Evolutionary conservation across 139 green algal genomes (phyloP).

Genomic region (Spirogloea muscicola): DNA sequence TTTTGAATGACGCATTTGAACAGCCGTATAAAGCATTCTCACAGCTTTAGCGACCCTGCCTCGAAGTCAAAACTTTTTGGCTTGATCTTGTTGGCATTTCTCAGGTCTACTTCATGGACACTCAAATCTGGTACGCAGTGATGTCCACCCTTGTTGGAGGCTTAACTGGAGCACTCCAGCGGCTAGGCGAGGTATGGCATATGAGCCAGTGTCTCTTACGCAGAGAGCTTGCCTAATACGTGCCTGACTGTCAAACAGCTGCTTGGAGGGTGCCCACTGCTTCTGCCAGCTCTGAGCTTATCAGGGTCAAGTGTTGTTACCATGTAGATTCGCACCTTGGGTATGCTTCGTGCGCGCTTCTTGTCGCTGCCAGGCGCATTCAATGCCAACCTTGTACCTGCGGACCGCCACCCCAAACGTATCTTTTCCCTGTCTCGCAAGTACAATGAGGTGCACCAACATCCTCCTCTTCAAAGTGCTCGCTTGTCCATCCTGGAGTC

Average conservation of each 20-base stretch:
- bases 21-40: no score
- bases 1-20: no score
- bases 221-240: no score
- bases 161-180: conserved; percentile 9
- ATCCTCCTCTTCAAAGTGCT: no score
- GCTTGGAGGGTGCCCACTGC: no score
- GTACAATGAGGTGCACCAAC: conserved; percentile 7
- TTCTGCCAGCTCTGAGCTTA: no score
- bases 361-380: conserved; percentile 9
- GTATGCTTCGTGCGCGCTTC: conserved; percentile 15
- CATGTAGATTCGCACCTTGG: conserved; percentile 2
- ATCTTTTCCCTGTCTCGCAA: neutral
- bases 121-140: conserved; percentile 21
- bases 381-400: conserved; percentile 12
- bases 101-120: conserved; percentile 23
- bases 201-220: no score
- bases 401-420: neutral
- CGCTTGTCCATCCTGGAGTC: no score
- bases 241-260: no score
- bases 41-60: no score
- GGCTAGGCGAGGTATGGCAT: conserved; percentile 17
- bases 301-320: neutral
- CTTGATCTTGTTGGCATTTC: neutral
- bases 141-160: conserved; percentile 11
- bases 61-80: no score